A percentile compares a stretch with the other conserved stretches of the same genome.
phyloP scores from a whole-genome alignment of 768 basidiomycete genomes.

The Suillus bovinus region DNA sequence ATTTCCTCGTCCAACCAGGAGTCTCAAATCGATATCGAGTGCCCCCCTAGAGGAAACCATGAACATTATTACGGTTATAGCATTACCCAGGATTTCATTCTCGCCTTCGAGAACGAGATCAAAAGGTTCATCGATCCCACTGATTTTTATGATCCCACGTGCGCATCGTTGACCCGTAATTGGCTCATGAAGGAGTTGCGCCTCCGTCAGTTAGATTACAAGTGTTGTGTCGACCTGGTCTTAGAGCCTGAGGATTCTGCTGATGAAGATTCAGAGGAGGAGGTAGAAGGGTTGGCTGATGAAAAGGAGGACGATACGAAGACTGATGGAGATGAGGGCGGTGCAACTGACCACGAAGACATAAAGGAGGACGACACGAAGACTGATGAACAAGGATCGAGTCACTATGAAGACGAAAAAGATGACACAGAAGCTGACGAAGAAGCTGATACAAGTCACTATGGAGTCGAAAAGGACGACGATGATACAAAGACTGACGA shows the following conservation, averaged over 20 bases:
- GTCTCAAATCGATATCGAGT: not conserved
- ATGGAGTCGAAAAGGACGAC: not conserved
- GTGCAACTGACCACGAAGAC: not conserved
- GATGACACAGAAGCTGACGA: not conserved
- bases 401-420: not conserved
- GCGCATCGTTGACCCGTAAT: slow-evolving; percentile 1
- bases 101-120: not conserved
- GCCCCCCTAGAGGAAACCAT: not conserved
- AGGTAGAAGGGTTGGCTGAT: not conserved
- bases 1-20: not conserved
- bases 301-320: not conserved
- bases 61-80: not conserved
- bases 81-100: not conserved
- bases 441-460: not conserved
- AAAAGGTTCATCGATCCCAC: not conserved
- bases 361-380: not conserved
- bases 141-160: not conserved
- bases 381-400: not conserved
- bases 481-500: not conserved
- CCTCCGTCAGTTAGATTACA: slow-evolving; percentile 1
- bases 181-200: not conserved
- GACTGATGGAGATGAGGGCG: not conserved
- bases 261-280: not conserved
- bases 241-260: not conserved
- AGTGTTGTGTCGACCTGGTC: not conserved